phyloP scores from a whole-genome alignment of 202 grass and related monocot genomes.

The Setaria italica region DNA sequence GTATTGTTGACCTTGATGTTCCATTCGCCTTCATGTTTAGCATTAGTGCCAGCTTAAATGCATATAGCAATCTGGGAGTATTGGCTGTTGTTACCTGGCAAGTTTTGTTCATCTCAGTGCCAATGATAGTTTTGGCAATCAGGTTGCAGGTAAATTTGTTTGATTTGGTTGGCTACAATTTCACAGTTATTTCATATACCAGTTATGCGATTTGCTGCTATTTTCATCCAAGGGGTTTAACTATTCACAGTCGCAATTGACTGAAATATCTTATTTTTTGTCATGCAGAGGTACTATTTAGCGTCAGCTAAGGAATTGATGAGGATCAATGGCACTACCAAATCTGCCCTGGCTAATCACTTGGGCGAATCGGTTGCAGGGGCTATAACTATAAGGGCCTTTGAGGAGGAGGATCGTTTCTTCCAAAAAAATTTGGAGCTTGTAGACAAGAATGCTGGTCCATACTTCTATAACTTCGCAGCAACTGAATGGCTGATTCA shows the following conservation, averaged over 20 bases:
- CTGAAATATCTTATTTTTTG: conserved; percentile 34
- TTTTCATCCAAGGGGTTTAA: background rate
- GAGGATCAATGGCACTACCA: conserved; percentile 96
- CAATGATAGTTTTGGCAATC: conserved; percentile 76
- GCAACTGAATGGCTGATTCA: conserved; percentile 93
- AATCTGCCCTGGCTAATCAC: conserved; percentile 87
- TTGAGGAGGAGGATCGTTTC: conserved; percentile 84
- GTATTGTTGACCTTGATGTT: conserved; percentile 88
- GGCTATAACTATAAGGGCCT: conserved; percentile 84
- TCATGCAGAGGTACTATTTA: conserved; percentile 81
- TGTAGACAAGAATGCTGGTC: conserved; percentile 84
- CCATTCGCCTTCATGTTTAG: conserved; percentile 77
- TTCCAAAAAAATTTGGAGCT: conserved; percentile 80
- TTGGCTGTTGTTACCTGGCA: conserved; percentile 92
- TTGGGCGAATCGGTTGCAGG: conserved; percentile 86
- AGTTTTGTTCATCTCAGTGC: conserved; percentile 77
- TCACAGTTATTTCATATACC: conserved; percentile 26
- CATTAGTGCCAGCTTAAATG: conserved; percentile 64
- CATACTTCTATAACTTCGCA: conserved; percentile 88
- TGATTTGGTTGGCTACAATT: background rate
- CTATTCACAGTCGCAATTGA: background rate
- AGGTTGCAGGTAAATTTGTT: conserved; percentile 67
- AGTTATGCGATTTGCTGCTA: conserved; percentile 17
- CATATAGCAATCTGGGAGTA: conserved; percentile 80
- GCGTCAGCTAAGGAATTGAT: conserved; percentile 93